Base-by-base conservation (phyloP, 2,329 filamentous ascomycete genomes). In the Aspergillus flavus region DNA sequence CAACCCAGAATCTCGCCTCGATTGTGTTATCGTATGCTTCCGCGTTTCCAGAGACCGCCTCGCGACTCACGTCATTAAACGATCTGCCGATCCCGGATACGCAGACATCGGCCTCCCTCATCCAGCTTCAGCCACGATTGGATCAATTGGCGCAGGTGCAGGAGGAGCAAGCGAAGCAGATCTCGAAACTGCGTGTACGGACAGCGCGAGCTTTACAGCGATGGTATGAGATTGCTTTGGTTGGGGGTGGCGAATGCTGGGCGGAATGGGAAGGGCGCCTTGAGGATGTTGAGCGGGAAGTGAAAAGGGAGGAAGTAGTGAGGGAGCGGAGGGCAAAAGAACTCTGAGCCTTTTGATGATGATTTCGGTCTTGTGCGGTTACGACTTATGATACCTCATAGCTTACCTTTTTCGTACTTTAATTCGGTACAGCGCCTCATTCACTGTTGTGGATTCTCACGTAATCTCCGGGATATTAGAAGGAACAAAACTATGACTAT, bases 141-240 rank as follows among this genome's bases (percentile, higher is more conserved):
- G 75, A 80, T 59, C 70, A 70, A 39, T 59, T 81, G 14, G 68
- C 74, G 53, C 61, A 68, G 32, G 70, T 67, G 41, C 81, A 83
- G 70, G 71, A 75, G 5, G 69, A 74, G 23, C 78, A 83, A 66
- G 76, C 76, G 19, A 66, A 62, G 14, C 72, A 78, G 39, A 73
- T 83, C 14, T 77, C 76, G 7, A 79, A 79, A 58, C 63, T 84
- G 58, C 72, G 80, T 39, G 71, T 77, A 11, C 75, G 79, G 14
- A 81, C 79, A 59, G 81, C 80, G 30, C 75, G 76, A 66, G 80
- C 86, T 28, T 78, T 93, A 63, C 85, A 89, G 67, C 78, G 82
- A 41, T 96, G 92, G 90, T 93, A 94, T 77, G 89, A 93, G 74
- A 81, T 86, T 28, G 87, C 88, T 4, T 83, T 95, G 50, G 80